Evolutionary conservation across 2,329 filamentous ascomycete species (phyloP).

Genomic region (Didymella exigua): DNA sequence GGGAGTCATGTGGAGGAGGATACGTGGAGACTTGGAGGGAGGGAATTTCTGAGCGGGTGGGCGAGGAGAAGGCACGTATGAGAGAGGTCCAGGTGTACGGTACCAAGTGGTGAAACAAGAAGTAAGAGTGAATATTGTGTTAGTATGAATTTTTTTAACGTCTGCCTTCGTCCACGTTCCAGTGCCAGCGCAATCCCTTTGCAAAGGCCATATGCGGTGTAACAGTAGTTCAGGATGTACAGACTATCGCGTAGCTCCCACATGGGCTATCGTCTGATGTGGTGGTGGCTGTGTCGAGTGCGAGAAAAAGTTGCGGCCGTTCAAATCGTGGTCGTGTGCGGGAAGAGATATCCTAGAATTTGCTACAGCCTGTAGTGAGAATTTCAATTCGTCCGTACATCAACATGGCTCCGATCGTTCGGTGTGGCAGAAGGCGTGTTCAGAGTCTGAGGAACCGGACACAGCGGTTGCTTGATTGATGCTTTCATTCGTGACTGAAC

Average conservation of each 20-base stretch:
- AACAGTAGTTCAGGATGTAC: background rate
- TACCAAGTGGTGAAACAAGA: background rate
- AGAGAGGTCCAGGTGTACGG: background rate
- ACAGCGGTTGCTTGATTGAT: slow-evolving; percentile 28
- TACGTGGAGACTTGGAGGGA: slow-evolving; percentile 52
- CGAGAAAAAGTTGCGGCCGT: background rate
- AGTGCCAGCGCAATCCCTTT: background rate
- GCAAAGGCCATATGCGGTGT: background rate
- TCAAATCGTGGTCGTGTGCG: background rate
- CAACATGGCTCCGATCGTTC: too few relatives aligned
- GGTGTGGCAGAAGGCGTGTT: too few relatives aligned
- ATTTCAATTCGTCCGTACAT: background rate
- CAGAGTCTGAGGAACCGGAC: slow-evolving; percentile 12
- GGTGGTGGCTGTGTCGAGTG: background rate
- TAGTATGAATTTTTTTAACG: background rate
- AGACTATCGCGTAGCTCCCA: too few relatives aligned
- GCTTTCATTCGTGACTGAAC: slow-evolving; percentile 47
- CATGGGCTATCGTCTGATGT: too few relatives aligned
- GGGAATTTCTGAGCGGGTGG: slow-evolving; percentile 47
- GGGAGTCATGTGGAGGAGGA: slow-evolving; percentile 52
- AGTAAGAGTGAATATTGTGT: background rate
- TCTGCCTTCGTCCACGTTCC: background rate
- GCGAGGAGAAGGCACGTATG: slow-evolving; percentile 48
- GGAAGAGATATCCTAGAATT: background rate
- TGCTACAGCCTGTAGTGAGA: background rate